Evolutionary conservation across 2,329 filamentous ascomycete genomes (phyloP).

Genomic region (Parafenestella ontariensis): DNA sequence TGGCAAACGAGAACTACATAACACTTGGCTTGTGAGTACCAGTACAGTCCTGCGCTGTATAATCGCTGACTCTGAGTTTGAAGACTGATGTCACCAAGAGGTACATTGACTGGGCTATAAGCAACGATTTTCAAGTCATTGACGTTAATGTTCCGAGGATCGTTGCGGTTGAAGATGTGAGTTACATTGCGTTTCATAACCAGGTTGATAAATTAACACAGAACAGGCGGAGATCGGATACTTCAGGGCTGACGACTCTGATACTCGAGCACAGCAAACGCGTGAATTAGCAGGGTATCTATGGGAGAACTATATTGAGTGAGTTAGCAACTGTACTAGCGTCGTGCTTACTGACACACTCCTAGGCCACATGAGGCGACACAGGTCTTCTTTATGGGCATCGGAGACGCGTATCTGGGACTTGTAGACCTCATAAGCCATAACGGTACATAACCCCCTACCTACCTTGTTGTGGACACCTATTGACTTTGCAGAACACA

Average conservation of each 20-base stretch:
- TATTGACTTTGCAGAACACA: constrained; percentile 53
- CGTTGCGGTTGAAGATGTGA: constrained; percentile 69
- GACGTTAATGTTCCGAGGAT: constrained; percentile 90
- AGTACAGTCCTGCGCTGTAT: constrained; percentile 37
- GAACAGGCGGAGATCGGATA: constrained; percentile 36
- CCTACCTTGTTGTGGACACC: background rate
- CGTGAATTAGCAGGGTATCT: constrained; percentile 83
- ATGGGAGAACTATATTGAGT: constrained; percentile 97
- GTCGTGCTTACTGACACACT: constrained; percentile 11
- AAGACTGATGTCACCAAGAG: constrained; percentile 82
- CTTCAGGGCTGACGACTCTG: constrained; percentile 57
- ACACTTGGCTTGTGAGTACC: constrained; percentile 82
- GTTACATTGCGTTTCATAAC: constrained; percentile 8
- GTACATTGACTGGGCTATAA: constrained; percentile 83
- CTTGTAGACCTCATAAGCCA: constrained; percentile 81
- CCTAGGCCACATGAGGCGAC: constrained; percentile 65
- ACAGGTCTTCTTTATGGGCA: constrained; percentile 83
- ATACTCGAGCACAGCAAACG: constrained; percentile 53
- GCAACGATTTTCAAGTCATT: constrained; percentile 81
- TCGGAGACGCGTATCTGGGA: constrained; percentile 87
- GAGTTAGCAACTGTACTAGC: constrained; percentile 25
- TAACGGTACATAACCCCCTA: constrained; percentile 62
- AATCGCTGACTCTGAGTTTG: constrained; percentile 50
- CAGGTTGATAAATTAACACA: constrained; percentile 5
- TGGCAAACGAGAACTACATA: constrained; percentile 79